These are phyloP conservation scores for Stephania yunnanensis DNA, from an alignment of 164 flowering plant genomes.

Conservation along the genomic window DNA sequence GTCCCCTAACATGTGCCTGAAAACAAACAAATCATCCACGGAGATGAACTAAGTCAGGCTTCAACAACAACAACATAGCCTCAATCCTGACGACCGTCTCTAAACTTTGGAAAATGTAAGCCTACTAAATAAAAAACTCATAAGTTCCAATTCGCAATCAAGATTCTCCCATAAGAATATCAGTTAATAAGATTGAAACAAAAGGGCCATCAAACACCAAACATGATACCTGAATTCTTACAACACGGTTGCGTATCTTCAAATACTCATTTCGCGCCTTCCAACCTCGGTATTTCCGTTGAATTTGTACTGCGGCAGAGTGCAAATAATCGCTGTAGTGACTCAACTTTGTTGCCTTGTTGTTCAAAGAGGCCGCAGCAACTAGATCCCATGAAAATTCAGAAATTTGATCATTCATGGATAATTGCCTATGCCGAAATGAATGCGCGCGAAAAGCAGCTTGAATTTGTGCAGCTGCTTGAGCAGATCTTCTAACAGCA, in stretches of 20 bases:
- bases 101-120: not conserved
- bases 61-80: not conserved
- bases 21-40: conserved; percentile 7
- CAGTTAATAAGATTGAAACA: not conserved
- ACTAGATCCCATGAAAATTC: conserved; percentile 35
- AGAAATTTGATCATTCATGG: conserved; percentile 22
- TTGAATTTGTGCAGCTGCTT: conserved; percentile 64
- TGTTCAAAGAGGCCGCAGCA: conserved; percentile 32
- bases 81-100: not conserved
- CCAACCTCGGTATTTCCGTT: conserved; percentile 71
- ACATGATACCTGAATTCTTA: conserved; percentile 60
- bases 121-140: not conserved
- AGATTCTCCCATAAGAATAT: not conserved
- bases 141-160: not conserved
- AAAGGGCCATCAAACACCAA: not conserved
- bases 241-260: conserved; percentile 48
- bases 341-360: conserved; percentile 27
- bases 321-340: conserved; percentile 50
- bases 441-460: conserved; percentile 48
- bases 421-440: conserved; percentile 37
- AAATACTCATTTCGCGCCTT: conserved; percentile 56
- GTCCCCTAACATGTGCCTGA: conserved; percentile 84
- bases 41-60: not conserved
- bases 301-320: conserved; percentile 55
- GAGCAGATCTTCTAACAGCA: conserved; percentile 61